Conservation (phyloP, 1,284 basidiomycete species). For the Apiotrichum sp. region DNA sequence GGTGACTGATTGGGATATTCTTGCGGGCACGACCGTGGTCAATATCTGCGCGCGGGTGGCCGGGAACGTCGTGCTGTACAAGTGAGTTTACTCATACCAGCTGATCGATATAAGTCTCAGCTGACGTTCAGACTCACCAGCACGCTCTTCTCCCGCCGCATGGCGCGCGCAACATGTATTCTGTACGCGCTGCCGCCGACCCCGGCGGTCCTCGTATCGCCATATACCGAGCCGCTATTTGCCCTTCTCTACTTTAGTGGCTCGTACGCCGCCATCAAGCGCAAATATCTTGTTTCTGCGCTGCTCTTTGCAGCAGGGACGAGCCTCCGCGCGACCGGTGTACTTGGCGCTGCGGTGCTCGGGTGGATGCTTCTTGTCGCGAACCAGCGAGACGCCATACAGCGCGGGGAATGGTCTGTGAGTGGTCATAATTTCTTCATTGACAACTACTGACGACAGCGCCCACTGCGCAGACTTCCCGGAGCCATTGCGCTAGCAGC, state of each 20-base stretch:
- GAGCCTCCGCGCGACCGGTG: slow-evolving; percentile 72
- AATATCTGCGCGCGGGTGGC: slow-evolving; percentile 29
- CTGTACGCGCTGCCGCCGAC: slow-evolving; percentile 76
- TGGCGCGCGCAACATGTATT: slow-evolving; percentile 59
- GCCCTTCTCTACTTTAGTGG: slow-evolving; percentile 72
- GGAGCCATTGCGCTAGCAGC: slow-evolving; percentile 44
- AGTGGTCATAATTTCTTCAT: too few species aligned
- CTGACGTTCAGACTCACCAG: slow-evolving; percentile 33
- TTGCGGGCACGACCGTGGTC: too few species aligned
- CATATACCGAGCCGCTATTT: slow-evolving; percentile 81
- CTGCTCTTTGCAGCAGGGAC: slow-evolving; percentile 62
- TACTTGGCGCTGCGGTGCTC: slow-evolving; percentile 62
- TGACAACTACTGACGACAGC: neutral
- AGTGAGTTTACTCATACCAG: slow-evolving; percentile 36
- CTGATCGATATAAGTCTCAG: neutral
- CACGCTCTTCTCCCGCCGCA: slow-evolving; percentile 41
- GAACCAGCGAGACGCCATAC: too few species aligned
- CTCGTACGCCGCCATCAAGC: slow-evolving; percentile 37
- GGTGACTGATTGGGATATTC: too few species aligned
- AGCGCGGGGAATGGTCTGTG: too few species aligned
- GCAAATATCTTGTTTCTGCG: slow-evolving; percentile 51
- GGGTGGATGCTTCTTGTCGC: too few species aligned
- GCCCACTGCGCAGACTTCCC: neutral
- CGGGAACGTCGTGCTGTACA: slow-evolving; percentile 58
- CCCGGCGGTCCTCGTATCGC: slow-evolving; percentile 64